phyloP scores from a whole-genome alignment of 352 stramenopile species.

The Phytophthora aleatoria region DNA sequence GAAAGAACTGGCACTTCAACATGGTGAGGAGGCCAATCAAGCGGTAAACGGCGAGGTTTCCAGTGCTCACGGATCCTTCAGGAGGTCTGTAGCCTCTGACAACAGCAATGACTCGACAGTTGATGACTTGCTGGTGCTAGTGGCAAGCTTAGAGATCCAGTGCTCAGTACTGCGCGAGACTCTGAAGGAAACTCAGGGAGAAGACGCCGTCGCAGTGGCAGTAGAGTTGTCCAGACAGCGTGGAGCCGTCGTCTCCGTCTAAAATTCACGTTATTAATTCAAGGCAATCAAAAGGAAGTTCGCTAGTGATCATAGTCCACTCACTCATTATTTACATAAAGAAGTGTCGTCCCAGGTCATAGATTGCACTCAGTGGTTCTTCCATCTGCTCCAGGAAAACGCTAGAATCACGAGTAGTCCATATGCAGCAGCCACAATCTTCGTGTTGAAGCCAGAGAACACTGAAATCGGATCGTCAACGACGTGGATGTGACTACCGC shows the following conservation, averaged over 20 bases:
- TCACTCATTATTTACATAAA: constrained; percentile 3
- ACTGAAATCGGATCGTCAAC: constrained; percentile 74
- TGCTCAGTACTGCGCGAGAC: constrained; percentile 60
- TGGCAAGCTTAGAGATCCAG: constrained; percentile 77
- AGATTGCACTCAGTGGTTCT: constrained; percentile 21
- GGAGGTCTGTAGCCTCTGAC: constrained; percentile 14
- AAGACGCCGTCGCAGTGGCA: constrained; percentile 45
- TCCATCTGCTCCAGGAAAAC: constrained; percentile 51
- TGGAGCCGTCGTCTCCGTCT: constrained; percentile 41
- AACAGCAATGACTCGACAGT: constrained; percentile 35
- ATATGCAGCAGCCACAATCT: constrained; percentile 68
- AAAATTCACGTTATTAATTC: constrained; percentile 10
- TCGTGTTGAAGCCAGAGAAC: constrained; percentile 62
- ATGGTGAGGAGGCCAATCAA: background rate
- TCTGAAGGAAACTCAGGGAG: constrained; percentile 43
- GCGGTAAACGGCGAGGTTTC: constrained; percentile 14
- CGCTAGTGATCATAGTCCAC: too few relatives aligned
- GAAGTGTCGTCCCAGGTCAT: background rate
- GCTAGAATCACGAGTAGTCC: constrained; percentile 44
- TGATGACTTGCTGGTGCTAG: constrained; percentile 62
- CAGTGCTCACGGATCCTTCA: constrained; percentile 18
- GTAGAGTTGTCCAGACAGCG: constrained; percentile 36
- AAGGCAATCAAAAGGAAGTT: background rate
- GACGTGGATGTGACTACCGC: constrained; percentile 50
- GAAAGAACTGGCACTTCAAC: constrained; percentile 34